phyloP scores from a whole-genome alignment of 805 yeast species.

The Metschnikowia kunwiensis region DNA sequence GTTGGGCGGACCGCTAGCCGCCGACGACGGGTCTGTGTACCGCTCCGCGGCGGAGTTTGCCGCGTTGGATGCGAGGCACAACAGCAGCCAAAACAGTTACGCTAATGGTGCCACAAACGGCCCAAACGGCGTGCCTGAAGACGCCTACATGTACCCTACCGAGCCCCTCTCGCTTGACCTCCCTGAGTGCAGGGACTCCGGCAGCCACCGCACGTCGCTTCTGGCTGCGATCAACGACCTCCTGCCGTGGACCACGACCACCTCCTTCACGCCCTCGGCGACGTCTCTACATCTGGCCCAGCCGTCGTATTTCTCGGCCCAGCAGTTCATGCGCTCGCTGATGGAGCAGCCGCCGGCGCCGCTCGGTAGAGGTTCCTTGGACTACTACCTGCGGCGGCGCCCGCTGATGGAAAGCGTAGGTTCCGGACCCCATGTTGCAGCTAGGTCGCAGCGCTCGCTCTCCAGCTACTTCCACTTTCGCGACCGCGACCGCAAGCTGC shows the following conservation, averaged over 20 bases:
- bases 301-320: slow-evolving; percentile 43
- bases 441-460: slow-evolving; percentile 24
- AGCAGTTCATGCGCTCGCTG: slow-evolving; percentile 39
- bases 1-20: background rate
- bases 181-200: background rate
- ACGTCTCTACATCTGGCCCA: slow-evolving; percentile 41
- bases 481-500: slow-evolving; percentile 12
- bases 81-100: background rate
- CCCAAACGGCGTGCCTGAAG: background rate
- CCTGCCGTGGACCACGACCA: slow-evolving; percentile 43
- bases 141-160: too few relatives aligned
- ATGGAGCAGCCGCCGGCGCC: slow-evolving; percentile 34
- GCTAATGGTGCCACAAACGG: background rate
- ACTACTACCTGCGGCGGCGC: slow-evolving; percentile 28
- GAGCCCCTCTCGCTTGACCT: background rate
- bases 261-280: slow-evolving; percentile 41
- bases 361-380: slow-evolving; percentile 32
- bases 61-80: background rate
- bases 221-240: slow-evolving; percentile 25
- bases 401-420: slow-evolving; percentile 31
- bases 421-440: slow-evolving; percentile 16
- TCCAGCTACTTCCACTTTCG: slow-evolving; percentile 39
- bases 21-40: background rate
- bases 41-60: slow-evolving; percentile 1
- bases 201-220: slow-evolving; percentile 17